Conservation (phyloP, 306 rosid genomes). For the Dryas alaskensis region DNA sequence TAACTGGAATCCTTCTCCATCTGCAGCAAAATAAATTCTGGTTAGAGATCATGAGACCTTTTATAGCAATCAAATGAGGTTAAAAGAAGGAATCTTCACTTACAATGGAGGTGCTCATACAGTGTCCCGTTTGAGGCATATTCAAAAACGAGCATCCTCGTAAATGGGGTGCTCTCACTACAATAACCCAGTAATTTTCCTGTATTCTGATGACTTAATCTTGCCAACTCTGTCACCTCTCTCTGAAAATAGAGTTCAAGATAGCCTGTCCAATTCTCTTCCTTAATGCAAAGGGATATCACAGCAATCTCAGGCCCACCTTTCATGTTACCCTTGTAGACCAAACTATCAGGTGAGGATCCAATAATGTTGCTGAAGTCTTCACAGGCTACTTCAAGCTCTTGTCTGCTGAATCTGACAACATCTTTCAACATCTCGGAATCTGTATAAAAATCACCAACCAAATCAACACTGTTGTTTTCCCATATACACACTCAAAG, state of each 20-base stretch:
- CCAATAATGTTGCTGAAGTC: slow-evolving; percentile 99
- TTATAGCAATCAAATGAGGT: slow-evolving; percentile 6
- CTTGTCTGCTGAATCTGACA: slow-evolving; percentile 73
- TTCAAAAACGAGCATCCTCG: slow-evolving; percentile 93
- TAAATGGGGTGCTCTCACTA: slow-evolving; percentile 75
- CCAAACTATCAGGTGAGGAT: slow-evolving; percentile 92
- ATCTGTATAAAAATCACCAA: slow-evolving; percentile 46
- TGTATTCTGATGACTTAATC: slow-evolving; percentile 70
- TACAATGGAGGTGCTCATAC: slow-evolving; percentile 86
- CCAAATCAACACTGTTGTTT: slow-evolving; percentile 20
- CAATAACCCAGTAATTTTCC: slow-evolving; percentile 92
- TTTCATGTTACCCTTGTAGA: slow-evolving; percentile 89
- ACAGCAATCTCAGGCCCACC: slow-evolving; percentile 97
- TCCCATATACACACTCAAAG: slow-evolving; percentile 21
- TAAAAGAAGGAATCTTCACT: slow-evolving; percentile 32
- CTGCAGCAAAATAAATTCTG: slow-evolving; percentile 36
- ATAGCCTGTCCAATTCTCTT: slow-evolving; percentile 90
- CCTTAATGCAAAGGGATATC: slow-evolving; percentile 82
- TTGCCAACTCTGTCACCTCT: slow-evolving; percentile 94
- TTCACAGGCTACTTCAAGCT: slow-evolving; percentile 97
- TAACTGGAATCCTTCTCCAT: slow-evolving; percentile 85
- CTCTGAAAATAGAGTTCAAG: slow-evolving; percentile 88
- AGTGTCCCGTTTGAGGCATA: slow-evolving; percentile 95
- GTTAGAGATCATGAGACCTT: slow-evolving; percentile 28
- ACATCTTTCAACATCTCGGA: slow-evolving; percentile 79